phyloP scores from a whole-genome alignment of 2,329 filamentous ascomycete genomes.

The Pseudocercospora crystallina region DNA sequence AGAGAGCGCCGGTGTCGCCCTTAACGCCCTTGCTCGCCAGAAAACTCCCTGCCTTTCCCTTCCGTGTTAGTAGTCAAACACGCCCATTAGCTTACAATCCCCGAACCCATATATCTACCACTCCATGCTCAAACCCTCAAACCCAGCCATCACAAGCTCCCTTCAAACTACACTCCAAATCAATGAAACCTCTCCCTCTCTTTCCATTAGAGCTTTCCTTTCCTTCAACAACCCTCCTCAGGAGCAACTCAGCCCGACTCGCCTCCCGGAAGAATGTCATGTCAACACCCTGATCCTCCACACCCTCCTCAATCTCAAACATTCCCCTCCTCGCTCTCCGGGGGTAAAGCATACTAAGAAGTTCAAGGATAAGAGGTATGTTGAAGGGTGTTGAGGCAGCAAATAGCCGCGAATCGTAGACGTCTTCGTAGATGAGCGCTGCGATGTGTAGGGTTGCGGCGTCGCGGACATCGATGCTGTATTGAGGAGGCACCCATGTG shows the following conservation, averaged over 20 bases:
- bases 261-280: slow-evolving; percentile 21
- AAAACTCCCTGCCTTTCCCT: too few species aligned
- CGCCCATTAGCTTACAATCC: too few species aligned
- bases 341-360: slow-evolving; percentile 40
- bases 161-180: slow-evolving; percentile 16
- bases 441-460: slow-evolving; percentile 52
- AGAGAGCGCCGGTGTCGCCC: too few species aligned
- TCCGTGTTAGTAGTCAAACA: too few species aligned
- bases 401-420: slow-evolving; percentile 53
- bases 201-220: too few species aligned
- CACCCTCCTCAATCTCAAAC: slow-evolving; percentile 1
- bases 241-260: slow-evolving; percentile 30
- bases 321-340: slow-evolving; percentile 33
- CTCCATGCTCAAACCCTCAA: too few species aligned
- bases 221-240: slow-evolving; percentile 34
- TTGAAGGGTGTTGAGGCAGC: slow-evolving; percentile 48
- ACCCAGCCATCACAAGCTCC: too few species aligned
- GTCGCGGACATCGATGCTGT: slow-evolving; percentile 50
- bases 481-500: slow-evolving; percentile 26
- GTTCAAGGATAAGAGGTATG: slow-evolving; percentile 43
- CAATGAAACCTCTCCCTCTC: slow-evolving; percentile 31
- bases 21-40: too few species aligned
- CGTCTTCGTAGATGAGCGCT: slow-evolving; percentile 46
- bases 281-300: slow-evolving; percentile 26
- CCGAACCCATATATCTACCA: too few species aligned